A percentile compares a stretch with the other conserved stretches of the same genome.
phyloP scores from a whole-genome alignment of 768 basidiomycete genomes.

The Auriscalpium orientale region DNA sequence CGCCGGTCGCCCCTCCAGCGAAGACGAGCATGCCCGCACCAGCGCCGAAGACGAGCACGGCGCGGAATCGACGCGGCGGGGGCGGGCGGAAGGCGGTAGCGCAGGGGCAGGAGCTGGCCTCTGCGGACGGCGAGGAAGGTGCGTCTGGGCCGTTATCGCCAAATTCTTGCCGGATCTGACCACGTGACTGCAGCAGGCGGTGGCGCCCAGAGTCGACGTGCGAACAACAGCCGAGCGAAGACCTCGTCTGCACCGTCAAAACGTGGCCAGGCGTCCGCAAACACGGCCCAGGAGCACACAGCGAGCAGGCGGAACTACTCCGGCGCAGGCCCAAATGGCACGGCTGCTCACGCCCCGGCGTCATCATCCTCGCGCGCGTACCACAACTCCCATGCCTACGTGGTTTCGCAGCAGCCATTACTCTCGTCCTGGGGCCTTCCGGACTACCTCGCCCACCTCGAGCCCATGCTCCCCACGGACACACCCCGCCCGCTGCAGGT shows the following conservation, averaged over 20 bases:
- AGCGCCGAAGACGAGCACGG: conserved; percentile 14
- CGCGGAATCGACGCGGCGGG: conserved; percentile 21
- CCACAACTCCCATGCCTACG: conserved; percentile 74
- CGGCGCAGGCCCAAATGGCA: conserved; percentile 24
- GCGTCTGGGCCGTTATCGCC: conserved; percentile 13
- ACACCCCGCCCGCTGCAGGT: conserved; percentile 70
- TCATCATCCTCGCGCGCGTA: conserved; percentile 49
- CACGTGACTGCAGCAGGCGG: conserved; percentile 24
- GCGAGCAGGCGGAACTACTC: conserved; percentile 41
- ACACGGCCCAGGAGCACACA: conserved; percentile 34
- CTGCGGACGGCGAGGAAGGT: conserved; percentile 62
- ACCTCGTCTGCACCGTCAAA: conserved; percentile 28
- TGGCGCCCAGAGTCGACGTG: conserved; percentile 29
- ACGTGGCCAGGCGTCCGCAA: conserved; percentile 18
- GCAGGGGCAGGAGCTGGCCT: conserved; percentile 22
- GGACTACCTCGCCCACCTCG: conserved; percentile 85
- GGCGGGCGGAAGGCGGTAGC: conserved; percentile 22
- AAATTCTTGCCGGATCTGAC: conserved; percentile 16
- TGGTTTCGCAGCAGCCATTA: conserved; percentile 68
- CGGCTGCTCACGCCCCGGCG: conserved; percentile 27
- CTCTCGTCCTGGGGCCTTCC: conserved; percentile 88
- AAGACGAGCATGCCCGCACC: conserved; percentile 17
- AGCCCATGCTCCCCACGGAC: conserved; percentile 73
- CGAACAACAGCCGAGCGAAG: conserved; percentile 35
- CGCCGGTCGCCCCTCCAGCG: conserved; percentile 14